Evolutionary conservation across 371 early-diverging fungal genomes (phyloP).

Genomic region (Apophysomyces elegans): DNA sequence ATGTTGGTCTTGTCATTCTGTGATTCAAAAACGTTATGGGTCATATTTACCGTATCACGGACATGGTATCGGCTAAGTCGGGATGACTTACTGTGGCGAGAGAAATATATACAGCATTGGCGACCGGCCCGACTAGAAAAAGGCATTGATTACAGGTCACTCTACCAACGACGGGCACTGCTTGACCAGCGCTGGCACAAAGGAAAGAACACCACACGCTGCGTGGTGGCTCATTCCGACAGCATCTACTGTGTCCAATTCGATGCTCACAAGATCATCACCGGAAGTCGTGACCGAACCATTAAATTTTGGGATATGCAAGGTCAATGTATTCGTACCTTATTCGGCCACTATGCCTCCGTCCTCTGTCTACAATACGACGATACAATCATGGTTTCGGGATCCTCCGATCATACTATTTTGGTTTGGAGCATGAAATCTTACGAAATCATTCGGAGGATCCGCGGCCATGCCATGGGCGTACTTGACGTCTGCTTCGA

Average conservation of each 20-base stretch:
- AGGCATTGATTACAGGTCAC: slow-evolving; percentile 20
- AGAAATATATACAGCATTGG: slow-evolving; percentile 21
- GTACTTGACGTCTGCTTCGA: slow-evolving; percentile 86
- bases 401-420: slow-evolving; percentile 88
- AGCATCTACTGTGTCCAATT: slow-evolving; percentile 95
- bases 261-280: slow-evolving; percentile 80
- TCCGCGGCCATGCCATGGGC: slow-evolving; percentile 75
- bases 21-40: slow-evolving; percentile 21
- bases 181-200: slow-evolving; percentile 22
- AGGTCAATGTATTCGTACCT: slow-evolving; percentile 67
- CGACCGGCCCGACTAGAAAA: not conserved
- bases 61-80: slow-evolving; percentile 19
- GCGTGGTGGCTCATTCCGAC: slow-evolving; percentile 79
- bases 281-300: slow-evolving; percentile 93
- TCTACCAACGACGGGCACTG: slow-evolving; percentile 22
- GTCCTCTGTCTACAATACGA: slow-evolving; percentile 92
- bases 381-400: slow-evolving; percentile 81
- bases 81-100: slow-evolving; percentile 26
- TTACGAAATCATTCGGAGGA: slow-evolving; percentile 35
- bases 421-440: slow-evolving; percentile 84
- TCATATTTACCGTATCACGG: slow-evolving; percentile 18
- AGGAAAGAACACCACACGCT: slow-evolving; percentile 18
- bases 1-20: slow-evolving; percentile 19
- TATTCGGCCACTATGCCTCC: slow-evolving; percentile 85
- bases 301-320: slow-evolving; percentile 83